Evolutionary conservation across 129 eudicot species (phyloP), one percentile per base, ranked within the genome.

Genomic region (Apium graveolens): DNA sequence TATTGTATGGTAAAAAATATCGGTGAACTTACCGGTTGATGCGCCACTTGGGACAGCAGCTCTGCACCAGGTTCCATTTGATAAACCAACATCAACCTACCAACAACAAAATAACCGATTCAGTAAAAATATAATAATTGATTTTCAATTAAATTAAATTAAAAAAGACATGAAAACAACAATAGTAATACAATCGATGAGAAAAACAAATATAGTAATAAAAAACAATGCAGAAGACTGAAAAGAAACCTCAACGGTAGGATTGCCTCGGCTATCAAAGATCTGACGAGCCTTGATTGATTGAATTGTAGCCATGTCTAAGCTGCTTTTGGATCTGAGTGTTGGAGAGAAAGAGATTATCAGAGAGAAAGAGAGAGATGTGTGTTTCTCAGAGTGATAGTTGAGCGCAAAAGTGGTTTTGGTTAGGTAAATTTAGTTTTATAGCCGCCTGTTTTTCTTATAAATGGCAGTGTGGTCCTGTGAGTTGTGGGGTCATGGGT

Each of bases 21-120:
- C 21, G 16, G 0, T 10, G 48, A 70, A 37, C 81, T 82, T 82
- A 95, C 99, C 99, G 8, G 99, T 95, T 83, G 99, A 95, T 83
- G 99, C 99, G 41, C 99, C 99, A 85, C 99, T 95, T 5, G 99
- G 97, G 78, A 95, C 99, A 79, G 99, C 99, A 69, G 99, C 99
- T 86, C 99, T 90, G 49, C 91, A 86, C 57, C 42, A 81, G 70
- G 82, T 63, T 57, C 96, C 99, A 76, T 88, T 80, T 35, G 91
- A 84, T 26, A 90, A 86, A 70, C 80, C 79, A 38, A 90, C 79
- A 84, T 95, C 99, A 74, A 93, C 97, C 99, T 95, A 49, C 83
- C 83, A 43, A 79, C 27, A 24, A 70, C n/a, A n/a, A 39, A 17
- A 4, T 17, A 49, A 49, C 57, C 57, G 13, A 70, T 20, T 70